Conservation (phyloP, 1,284 basidiomycete genomes). For the Amylostereum chailletii region DNA sequence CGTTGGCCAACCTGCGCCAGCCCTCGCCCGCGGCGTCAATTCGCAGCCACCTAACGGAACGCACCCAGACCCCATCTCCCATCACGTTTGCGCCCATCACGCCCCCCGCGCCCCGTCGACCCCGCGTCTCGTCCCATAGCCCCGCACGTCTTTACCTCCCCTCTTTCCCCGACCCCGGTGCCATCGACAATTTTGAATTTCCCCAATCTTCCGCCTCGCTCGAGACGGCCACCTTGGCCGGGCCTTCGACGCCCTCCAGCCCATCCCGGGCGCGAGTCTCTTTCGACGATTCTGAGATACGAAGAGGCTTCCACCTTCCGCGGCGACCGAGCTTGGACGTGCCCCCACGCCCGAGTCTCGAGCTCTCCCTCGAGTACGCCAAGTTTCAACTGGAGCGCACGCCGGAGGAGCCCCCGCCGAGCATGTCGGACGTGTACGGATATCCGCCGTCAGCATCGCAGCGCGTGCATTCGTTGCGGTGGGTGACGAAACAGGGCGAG, state of each 20-base stretch:
- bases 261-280: constrained; percentile 8
- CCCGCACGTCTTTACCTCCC: neutral
- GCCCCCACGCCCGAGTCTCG: constrained; percentile 7
- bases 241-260: neutral
- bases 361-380: constrained; percentile 10
- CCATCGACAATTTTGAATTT: neutral
- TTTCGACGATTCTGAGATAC: constrained; percentile 2
- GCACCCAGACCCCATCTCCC: constrained; percentile 8
- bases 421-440: too few species aligned
- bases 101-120: neutral
- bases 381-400: constrained; percentile 2
- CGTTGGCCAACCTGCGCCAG: neutral
- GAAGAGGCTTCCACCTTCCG: constrained; percentile 10
- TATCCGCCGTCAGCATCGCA: neutral
- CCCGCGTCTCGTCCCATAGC: neutral
- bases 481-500: neutral
- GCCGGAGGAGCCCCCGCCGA: neutral
- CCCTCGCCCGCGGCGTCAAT: constrained; percentile 1
- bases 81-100: constrained; percentile 10
- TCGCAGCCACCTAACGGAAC: neutral
- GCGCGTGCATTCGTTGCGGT: neutral
- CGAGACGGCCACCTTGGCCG: neutral
- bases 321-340: neutral
- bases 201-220: neutral
- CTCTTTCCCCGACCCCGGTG: constrained; percentile 1